A percentile compares a stretch with the other conserved stretches of the same genome.
These are phyloP conservation scores for Gymnopilus dilepis DNA, from an alignment of 768 basidiomycete genomes.

Conservation along the genomic window DNA sequence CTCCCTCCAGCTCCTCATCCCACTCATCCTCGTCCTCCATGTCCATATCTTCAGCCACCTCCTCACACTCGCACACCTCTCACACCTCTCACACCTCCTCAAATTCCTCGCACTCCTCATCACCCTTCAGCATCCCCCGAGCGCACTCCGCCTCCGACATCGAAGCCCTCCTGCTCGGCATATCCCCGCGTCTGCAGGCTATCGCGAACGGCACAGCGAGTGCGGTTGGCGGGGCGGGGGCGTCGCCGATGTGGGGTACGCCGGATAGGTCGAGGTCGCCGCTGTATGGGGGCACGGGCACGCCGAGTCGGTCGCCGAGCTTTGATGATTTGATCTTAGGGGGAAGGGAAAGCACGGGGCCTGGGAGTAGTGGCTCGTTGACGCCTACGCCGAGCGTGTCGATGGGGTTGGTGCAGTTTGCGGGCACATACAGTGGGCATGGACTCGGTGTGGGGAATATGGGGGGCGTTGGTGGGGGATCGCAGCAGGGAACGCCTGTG, in stretches of 20 bases:
- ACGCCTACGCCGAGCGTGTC: conserved; percentile 34
- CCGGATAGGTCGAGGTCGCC: no score
- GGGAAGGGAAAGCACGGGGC: background rate
- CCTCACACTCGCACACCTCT: background rate
- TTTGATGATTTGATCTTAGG: conserved; percentile 28
- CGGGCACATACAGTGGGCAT: no score
- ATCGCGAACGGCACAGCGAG: conserved; percentile 18
- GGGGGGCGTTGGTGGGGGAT: conserved; percentile 3
- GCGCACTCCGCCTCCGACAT: conserved; percentile 61
- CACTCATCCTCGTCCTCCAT: no score
- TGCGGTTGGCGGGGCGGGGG: background rate
- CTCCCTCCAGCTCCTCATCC: no score
- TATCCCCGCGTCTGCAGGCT: conserved; percentile 35
- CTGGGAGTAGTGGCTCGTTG: conserved; percentile 25
- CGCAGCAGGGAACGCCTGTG: conserved; percentile 18
- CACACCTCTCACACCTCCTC: background rate
- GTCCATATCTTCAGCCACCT: no score
- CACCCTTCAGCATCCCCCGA: conserved; percentile 28
- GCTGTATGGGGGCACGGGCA: no score
- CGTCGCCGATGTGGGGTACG: background rate
- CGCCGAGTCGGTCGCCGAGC: conserved; percentile 35
- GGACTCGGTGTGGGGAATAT: no score
- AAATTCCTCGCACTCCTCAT: no score
- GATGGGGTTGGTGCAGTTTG: conserved; percentile 23
- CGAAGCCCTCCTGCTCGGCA: conserved; percentile 50